Percentiles rank a stretch among this genome's conserved stretches.
Conservation (phyloP, 306 rosid genomes). For the Trichosanthes truncata region DNA sequence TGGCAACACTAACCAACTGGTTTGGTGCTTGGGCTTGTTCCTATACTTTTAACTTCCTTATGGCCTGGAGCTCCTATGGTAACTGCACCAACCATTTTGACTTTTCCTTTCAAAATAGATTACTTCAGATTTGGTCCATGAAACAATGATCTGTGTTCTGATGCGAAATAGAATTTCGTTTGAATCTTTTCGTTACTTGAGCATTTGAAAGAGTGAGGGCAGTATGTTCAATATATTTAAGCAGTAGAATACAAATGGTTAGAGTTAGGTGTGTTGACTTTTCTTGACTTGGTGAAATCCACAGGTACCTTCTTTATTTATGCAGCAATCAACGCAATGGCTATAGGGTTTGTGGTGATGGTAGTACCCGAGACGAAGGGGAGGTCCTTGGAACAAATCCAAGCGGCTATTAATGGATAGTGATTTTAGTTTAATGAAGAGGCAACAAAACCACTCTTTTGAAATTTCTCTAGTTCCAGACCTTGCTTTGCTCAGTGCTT, state of each 20-base stretch:
- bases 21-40: slow-evolving; percentile 88
- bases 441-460: neutral
- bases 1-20: slow-evolving; percentile 84
- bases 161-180: neutral
- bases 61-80: slow-evolving; percentile 89
- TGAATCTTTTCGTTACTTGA: neutral
- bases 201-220: neutral
- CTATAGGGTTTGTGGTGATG: slow-evolving; percentile 46
- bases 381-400: slow-evolving; percentile 77
- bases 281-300: slow-evolving; percentile 2
- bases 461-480: neutral
- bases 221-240: neutral
- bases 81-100: neutral
- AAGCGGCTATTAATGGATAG: slow-evolving; percentile 59
- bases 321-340: slow-evolving; percentile 56
- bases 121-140: neutral
- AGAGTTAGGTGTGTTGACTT: neutral
- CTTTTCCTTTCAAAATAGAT: neutral
- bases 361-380: slow-evolving; percentile 92
- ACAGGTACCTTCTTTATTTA: slow-evolving; percentile 78
- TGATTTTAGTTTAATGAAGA: neutral
- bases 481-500: slow-evolving; percentile 9
- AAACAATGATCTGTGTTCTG: neutral
- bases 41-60: slow-evolving; percentile 77
- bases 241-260: neutral